Conservation (phyloP, 345 rosid species). For the Pseudoturritis turrita region DNA sequence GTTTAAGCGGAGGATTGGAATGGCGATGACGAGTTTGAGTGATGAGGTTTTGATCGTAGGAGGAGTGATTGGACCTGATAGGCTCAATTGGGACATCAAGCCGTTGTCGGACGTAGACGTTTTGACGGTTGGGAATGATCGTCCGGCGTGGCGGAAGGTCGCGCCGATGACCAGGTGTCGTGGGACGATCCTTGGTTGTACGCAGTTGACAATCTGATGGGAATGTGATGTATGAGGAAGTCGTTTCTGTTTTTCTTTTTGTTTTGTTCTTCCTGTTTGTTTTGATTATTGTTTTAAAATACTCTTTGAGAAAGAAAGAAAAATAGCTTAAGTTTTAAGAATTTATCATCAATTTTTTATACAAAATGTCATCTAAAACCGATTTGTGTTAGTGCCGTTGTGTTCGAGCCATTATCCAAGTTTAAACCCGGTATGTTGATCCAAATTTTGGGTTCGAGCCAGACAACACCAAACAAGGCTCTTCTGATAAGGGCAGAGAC, state of each 20-base stretch:
- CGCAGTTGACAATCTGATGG: conserved; percentile 64
- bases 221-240: background rate
- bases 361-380: background rate
- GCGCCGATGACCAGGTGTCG: conserved; percentile 78
- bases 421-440: no score
- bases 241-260: background rate
- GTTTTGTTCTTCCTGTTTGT: conserved; percentile 1
- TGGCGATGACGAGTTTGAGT: conserved; percentile 67
- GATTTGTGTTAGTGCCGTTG: no score
- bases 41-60: conserved; percentile 77
- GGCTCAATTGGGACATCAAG: conserved; percentile 69
- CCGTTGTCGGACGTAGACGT: conserved; percentile 70
- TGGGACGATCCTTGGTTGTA: conserved; percentile 81
- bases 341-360: background rate
- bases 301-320: background rate
- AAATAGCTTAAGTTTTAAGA: background rate
- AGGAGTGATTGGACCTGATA: conserved; percentile 89
- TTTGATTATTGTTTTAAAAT: conserved; percentile 1
- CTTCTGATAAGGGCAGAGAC: conserved; percentile 93
- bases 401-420: no score
- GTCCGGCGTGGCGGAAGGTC: conserved; percentile 71
- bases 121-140: conserved; percentile 56
- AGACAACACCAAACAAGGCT: conserved; percentile 69
- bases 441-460: conserved; percentile 7
- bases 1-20: conserved; percentile 78